Base-by-base conservation (phyloP, 345 rosid genomes). In the Rhodomyrtus tomentosa region DNA sequence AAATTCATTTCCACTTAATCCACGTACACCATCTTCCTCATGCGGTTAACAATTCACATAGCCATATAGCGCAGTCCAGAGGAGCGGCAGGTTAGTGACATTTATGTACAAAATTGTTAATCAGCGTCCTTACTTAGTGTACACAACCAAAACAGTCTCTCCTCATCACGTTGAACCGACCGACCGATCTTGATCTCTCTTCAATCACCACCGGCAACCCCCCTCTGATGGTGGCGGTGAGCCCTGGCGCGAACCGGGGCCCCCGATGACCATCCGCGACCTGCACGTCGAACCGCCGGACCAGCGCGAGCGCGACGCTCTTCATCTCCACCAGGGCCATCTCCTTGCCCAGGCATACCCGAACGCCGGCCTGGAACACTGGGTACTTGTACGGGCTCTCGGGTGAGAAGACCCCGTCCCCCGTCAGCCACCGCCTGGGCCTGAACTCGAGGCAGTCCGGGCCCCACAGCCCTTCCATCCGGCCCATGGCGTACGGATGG, bases 181-280 rank as follows among this genome's bases (percentile, higher is more conserved):
- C n/a, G n/a, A n/a, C n/a, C n/a, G n/a, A n/a, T n/a, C n/a, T n/a
- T 12, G 53, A 32, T 81, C 84, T 54, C 53, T 82, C 84, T 25
- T 82, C 8, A 54, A 82, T 58, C 73, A 2, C 52, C 84, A 91
- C 92, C 85, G 87, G 94, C 11, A 95, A 88, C 7, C 98, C 98
- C 48, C 98, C 98, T 45, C 88, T 86, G 49, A 95, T 87, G 48
- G 93, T 94, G 51, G 98, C 95, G 0, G 98, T 93, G 5, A 95
- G 91, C 14, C 98, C 96, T 1, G 98, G 93, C 2, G 91, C 86
- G 48, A 93, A 95, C 86, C 87, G 89, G 1, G 88, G 91, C 0
- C 50, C 68, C 10, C 87, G 88, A 27, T 50, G 27, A 36, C 89
- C 87, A 27, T 85, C 83, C 40, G 74, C 55, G 38, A 91, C 87